Evolutionary conservation across 371 early-diverging fungal genomes (phyloP).

Genomic region (Massospora cicadina): DNA sequence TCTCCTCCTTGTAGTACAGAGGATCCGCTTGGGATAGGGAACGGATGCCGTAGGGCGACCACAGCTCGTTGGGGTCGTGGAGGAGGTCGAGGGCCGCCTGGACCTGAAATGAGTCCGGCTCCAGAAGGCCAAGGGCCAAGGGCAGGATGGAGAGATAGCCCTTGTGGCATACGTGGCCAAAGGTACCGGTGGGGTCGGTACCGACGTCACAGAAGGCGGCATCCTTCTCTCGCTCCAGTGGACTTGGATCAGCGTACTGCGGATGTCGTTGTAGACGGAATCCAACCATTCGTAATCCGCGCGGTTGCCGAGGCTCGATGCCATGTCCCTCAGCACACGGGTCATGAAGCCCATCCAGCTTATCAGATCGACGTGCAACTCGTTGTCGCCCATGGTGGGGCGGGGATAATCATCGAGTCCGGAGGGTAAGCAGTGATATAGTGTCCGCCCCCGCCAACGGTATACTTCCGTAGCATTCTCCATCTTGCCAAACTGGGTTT

Average conservation of each 20-base stretch:
- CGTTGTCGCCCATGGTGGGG: conserved; percentile 43
- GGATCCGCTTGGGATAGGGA: conserved; percentile 59
- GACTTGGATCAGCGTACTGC: conserved; percentile 22
- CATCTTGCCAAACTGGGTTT: conserved; percentile 54
- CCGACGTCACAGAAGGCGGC: conserved; percentile 65
- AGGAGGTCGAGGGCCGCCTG: conserved; percentile 57
- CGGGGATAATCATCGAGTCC: conserved; percentile 94
- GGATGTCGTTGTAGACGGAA: conserved; percentile 16
- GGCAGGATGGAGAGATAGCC: conserved; percentile 82
- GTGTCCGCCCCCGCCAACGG: conserved; percentile 82
- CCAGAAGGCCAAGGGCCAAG: conserved; percentile 52
- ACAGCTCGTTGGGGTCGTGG: conserved; percentile 45
- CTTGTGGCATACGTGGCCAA: conserved; percentile 56
- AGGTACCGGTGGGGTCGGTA: conserved; percentile 28
- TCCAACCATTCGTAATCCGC: conserved; percentile 26
- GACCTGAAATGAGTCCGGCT: conserved; percentile 43
- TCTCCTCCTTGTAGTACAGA: conserved; percentile 62
- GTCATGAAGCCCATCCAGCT: conserved; percentile 78
- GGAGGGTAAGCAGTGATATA: conserved; percentile 72
- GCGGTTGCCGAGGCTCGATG: conserved; percentile 32
- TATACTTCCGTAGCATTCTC: conserved; percentile 38
- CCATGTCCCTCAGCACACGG: conserved; percentile 43
- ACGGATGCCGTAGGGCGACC: conserved; percentile 65
- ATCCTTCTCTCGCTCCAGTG: conserved; percentile 65
- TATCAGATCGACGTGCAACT: conserved; percentile 78